Evolutionary conservation across 1,139 yeast genomes (phyloP), one percentile per base, ranked within the genome.

Genomic region (Arxiozyma slooffiae): DNA sequence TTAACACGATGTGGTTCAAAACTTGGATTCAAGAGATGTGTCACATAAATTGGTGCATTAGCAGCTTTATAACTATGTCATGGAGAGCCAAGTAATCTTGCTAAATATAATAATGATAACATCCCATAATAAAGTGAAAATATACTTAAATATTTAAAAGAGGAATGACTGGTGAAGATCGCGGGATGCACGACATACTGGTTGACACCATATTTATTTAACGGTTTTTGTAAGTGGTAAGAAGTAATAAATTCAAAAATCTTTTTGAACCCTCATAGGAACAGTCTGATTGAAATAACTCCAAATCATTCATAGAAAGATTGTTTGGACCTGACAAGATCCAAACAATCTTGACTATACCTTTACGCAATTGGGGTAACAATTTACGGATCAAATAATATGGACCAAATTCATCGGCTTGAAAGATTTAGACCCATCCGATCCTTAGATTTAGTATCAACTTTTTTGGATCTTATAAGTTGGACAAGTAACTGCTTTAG

Each of bases 351-450:
- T 76, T 76, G 0, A 90, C 88, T 23, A 72, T 69, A 1, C 76
- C 74, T 0, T 81, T 81, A 17, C 71, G 64, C 23, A 89, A 70
- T 41, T 82, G 67, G 11, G 79, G 80, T 47, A 70, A 64, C 38
- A 85, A 70, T 57, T 75, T 82, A 58, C 82, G 85, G 42, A 86
- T 71, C 49, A 92, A 71, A 66, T 82, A 92, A 71, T 86, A 90
- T 1, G 97, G 98, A 0, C 96, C 96, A 68, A 94, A 86, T 16
- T 90, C 96, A 64, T 92, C 94, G 6, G 95, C 95, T 68, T 92
- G 96, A 70, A 92, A 94, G 6, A 89, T 90, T n/a, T 38, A 85
- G 71, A 1, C 98, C 97, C 73, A 92, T 61, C 0, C 80, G 89
- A 60, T 80, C 88, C n/a, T 61, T 65, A 0, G 95, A 78, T 59